Conservation (phyloP, 257 asterid species). For the Vinca minor region DNA sequence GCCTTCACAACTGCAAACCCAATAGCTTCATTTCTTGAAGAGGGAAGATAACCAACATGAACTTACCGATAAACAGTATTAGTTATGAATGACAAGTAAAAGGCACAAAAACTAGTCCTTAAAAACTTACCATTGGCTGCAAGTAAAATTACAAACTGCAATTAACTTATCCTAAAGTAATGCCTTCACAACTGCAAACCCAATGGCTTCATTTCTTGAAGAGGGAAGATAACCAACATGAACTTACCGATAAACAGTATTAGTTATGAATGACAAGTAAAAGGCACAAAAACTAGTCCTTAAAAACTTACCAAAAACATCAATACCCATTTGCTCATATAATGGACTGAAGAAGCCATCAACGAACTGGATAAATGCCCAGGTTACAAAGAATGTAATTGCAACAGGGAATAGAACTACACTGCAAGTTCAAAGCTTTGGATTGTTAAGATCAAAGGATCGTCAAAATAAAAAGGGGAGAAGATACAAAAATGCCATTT, state of each 20-base stretch:
- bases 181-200: too few species aligned
- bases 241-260: too few species aligned
- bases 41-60: neutral
- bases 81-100: neutral
- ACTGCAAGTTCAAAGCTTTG: constrained; percentile 29
- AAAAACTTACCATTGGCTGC: constrained; percentile 55
- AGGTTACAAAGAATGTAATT: constrained; percentile 74
- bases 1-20: too few species aligned
- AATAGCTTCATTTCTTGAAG: neutral
- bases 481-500: neutral
- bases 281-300: neutral
- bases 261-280: too few species aligned
- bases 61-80: too few species aligned
- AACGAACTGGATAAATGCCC: constrained; percentile 94
- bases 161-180: too few species aligned
- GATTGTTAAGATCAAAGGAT: constrained; percentile 1
- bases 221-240: neutral
- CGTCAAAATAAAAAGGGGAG: neutral
- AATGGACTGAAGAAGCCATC: constrained; percentile 97
- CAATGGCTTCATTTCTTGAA: neutral
- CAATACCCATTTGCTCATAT: constrained; percentile 70
- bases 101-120: neutral
- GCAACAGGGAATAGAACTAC: constrained; percentile 91
- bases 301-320: constrained; percentile 60
- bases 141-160: too few species aligned